Percentiles rank a stretch among this genome's conserved stretches.
phyloP scores from a whole-genome alignment of 2,329 filamentous ascomycete genomes.

The Pleomassaria siparia region DNA sequence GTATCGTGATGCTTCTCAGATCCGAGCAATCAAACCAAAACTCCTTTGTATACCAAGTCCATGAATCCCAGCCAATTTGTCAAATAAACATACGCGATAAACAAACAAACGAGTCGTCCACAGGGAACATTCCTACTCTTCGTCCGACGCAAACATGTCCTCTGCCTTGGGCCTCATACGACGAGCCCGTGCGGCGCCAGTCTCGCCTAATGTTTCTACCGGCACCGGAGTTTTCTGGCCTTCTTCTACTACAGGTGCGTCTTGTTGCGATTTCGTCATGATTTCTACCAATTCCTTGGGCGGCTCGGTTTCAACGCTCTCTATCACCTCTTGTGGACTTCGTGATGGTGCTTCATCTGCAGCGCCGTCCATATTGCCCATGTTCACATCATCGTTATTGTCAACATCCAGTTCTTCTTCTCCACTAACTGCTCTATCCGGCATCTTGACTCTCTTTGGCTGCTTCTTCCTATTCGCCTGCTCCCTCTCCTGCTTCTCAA shows the following conservation, averaged over 20 bases:
- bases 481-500: constrained; percentile 25
- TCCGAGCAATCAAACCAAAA: not conserved
- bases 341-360: not conserved
- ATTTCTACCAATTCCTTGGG: not conserved
- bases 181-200: constrained; percentile 38
- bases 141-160: constrained; percentile 44
- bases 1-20: not conserved
- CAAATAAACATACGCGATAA: too few relatives aligned
- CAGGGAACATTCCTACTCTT: constrained; percentile 13
- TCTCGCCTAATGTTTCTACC: constrained; percentile 25
- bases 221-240: not conserved
- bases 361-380: constrained; percentile 1
- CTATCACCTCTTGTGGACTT: not conserved
- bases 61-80: too few relatives aligned
- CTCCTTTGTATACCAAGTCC: not conserved
- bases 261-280: not conserved
- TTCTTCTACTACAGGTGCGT: not conserved
- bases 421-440: constrained; percentile 57
- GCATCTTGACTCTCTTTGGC: constrained; percentile 62
- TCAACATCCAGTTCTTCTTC: constrained; percentile 3
- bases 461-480: constrained; percentile 23
- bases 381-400: not conserved
- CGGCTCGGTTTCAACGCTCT: not conserved
- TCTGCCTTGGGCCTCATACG: constrained; percentile 39
- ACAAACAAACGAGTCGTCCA: too few relatives aligned